Base-by-base conservation (phyloP, 306 rosid species). In the Psophocarpus tetragonolobus region DNA sequence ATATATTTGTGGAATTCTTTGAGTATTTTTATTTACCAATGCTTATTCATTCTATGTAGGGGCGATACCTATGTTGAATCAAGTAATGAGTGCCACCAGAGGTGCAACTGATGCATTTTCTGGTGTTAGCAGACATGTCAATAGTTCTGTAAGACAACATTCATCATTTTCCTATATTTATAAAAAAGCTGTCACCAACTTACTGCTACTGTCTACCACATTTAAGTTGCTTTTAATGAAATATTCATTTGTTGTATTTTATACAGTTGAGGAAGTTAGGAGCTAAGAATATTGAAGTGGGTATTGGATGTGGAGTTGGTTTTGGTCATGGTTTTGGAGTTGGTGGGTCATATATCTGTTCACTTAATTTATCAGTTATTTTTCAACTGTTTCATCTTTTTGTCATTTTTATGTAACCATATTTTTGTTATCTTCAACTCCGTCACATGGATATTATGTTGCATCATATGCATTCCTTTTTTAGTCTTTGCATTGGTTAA, bases 241-340 rank as follows among this genome's bases (percentile, higher is more conserved):
- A 33, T 72, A 14, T 30, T 42, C 15, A 0, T 76, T 76, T 84
- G 18, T 74, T 20, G 48, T 68, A 14, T 69, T 17, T 74, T 61
- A 13, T 74, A 56, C 81, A 92, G 99, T 77, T 96, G 89, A 90
- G 81, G 91, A 96, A 88, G 87, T 35, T 95, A 23, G 99, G 99
- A 83, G 93, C 94, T 77, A 90, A 85, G 77, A 92, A 86, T 71
- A 84, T 92, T 61, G 94, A 96, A 86, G 93, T 85, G 2, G 97
- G 99, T 29, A 17, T 96, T 79, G 99, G 99, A 70, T 92, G 99
- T 85, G 99, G 97, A 65, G 87, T 95, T 85, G 99, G 99, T 67
- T 82, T 95, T 41, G 99, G 99, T 48, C 97, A 95, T 88, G 99
- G 99, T 83, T 92, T 96, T 78, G 99, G 99, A 70, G 88, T 79